These are phyloP conservation scores for Epicoccum sorghinum DNA, from an alignment of 2,329 filamentous ascomycete species.

Conservation along the genomic window DNA sequence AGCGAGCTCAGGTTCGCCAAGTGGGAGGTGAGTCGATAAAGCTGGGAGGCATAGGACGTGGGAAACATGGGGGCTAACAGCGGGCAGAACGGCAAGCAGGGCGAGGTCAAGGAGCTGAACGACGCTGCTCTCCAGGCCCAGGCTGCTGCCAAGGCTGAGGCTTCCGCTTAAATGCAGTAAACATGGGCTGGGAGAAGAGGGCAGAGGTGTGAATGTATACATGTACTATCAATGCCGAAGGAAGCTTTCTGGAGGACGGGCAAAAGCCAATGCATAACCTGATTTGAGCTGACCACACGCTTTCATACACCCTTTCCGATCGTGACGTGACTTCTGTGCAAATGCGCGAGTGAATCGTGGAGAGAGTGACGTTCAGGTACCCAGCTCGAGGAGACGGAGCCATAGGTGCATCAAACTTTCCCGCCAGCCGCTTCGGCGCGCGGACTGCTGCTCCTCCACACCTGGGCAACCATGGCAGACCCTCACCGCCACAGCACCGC, in stretches of 20 bases:
- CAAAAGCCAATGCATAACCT: slow-evolving; percentile 39
- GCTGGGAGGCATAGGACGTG: slow-evolving; percentile 10
- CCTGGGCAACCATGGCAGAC: slow-evolving; percentile 38
- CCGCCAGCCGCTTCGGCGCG: slow-evolving; percentile 29
- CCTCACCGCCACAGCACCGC: slow-evolving; percentile 32
- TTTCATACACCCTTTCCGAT: slow-evolving; percentile 1
- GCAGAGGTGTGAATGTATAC: slow-evolving; percentile 40
- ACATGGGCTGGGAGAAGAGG: slow-evolving; percentile 11
- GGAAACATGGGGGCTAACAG: slow-evolving; percentile 39
- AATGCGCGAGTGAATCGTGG: neutral
- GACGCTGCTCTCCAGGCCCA: slow-evolving; percentile 56
- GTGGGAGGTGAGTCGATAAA: slow-evolving; percentile 79
- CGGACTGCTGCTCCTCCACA: slow-evolving; percentile 39
- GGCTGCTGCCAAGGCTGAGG: slow-evolving; percentile 49
- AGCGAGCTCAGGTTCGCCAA: slow-evolving; percentile 89
- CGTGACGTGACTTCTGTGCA: slow-evolving; percentile 16
- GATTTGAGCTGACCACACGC: slow-evolving; percentile 26
- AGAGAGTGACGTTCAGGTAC: slow-evolving; percentile 8
- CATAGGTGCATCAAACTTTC: slow-evolving; percentile 25
- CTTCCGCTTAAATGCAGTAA: slow-evolving; percentile 33
- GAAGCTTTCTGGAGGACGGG: slow-evolving; percentile 19
- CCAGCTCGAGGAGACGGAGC: slow-evolving; percentile 8
- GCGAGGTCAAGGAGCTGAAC: slow-evolving; percentile 76
- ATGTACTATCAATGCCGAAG: slow-evolving; percentile 44
- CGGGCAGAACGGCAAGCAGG: slow-evolving; percentile 90